A percentile compares a stretch with the other conserved stretches of the same genome.
Conservation (phyloP, 305 asterid genomes). For the Petunia hybrid region DNA sequence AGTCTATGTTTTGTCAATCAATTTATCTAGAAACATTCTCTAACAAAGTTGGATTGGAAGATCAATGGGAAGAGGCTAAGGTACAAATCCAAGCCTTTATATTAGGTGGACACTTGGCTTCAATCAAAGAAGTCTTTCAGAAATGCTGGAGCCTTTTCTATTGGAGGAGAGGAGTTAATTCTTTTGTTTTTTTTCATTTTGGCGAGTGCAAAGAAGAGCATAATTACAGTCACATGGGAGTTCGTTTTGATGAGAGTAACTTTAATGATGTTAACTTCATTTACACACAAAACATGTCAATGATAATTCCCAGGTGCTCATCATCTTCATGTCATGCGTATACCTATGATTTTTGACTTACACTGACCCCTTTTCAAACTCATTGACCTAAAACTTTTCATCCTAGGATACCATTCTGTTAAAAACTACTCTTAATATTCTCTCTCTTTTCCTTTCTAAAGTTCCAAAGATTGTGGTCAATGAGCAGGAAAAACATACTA, state of each 20-base stretch:
- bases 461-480: constrained; percentile 49
- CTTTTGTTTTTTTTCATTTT: background rate
- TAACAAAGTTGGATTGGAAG: no score
- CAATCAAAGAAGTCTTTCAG: no score
- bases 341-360: constrained; percentile 17
- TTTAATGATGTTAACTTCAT: constrained; percentile 63
- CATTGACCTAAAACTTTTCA: constrained; percentile 40
- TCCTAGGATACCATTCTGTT: constrained; percentile 40
- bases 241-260: background rate
- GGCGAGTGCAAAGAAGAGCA: constrained; percentile 27
- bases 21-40: no score
- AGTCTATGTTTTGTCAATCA: no score
- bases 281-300: constrained; percentile 44
- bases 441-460: constrained; percentile 16
- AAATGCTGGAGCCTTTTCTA: no score
- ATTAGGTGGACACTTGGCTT: no score
- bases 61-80: no score
- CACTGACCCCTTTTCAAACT: background rate
- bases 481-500: constrained; percentile 35
- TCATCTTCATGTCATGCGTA: constrained; percentile 34
- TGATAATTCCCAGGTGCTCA: constrained; percentile 30
- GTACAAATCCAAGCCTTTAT: no score
- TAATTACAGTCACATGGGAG: constrained; percentile 50
- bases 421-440: background rate
- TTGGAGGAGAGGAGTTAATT: background rate